Percentiles rank a stretch among this genome's conserved stretches.
Conservation (phyloP, 164 flowering plant species). For the Chloranthus sessilifolius region DNA sequence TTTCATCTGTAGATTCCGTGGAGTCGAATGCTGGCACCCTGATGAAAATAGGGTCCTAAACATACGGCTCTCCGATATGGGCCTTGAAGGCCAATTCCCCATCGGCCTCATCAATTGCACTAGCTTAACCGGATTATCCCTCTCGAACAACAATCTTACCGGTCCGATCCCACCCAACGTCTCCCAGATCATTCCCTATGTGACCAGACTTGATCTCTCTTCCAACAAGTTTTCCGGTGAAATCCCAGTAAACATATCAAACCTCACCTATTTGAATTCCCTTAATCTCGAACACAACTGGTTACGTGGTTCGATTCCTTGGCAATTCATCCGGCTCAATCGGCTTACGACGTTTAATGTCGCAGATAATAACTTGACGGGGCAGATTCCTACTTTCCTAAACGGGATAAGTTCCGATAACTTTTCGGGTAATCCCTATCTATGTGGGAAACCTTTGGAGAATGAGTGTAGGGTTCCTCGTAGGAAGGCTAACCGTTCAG, state of each 20-base stretch:
- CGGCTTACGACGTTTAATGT: conserved; percentile 53
- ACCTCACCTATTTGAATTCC: conserved; percentile 46
- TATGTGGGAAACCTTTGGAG: conserved; percentile 50
- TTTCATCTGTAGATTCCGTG: conserved; percentile 59
- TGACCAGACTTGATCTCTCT: conserved; percentile 64
- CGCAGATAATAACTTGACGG: conserved; percentile 47
- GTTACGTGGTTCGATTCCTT: conserved; percentile 57
- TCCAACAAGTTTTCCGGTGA: conserved; percentile 52
- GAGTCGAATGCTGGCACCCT: conserved; percentile 78
- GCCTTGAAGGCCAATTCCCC: conserved; percentile 67
- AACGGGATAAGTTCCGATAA: conserved; percentile 11
- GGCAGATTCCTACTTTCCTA: conserved; percentile 43
- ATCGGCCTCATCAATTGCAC: conserved; percentile 48
- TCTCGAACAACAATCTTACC: conserved; percentile 47
- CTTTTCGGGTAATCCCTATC: conserved; percentile 52
- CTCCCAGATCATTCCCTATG: conserved; percentile 16
- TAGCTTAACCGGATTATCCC: conserved; percentile 66
- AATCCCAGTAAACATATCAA: conserved; percentile 45
- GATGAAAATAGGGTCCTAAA: conserved; percentile 67
- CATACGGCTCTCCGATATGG: conserved; percentile 45
- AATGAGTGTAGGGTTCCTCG: conserved; percentile 21
- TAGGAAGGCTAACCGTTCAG: conserved; percentile 18
- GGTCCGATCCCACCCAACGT: conserved; percentile 60
- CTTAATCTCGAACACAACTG: conserved; percentile 60
- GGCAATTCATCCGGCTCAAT: conserved; percentile 29